Conservation (phyloP, 768 basidiomycete genomes). For the Cantharellus anzutake region DNA sequence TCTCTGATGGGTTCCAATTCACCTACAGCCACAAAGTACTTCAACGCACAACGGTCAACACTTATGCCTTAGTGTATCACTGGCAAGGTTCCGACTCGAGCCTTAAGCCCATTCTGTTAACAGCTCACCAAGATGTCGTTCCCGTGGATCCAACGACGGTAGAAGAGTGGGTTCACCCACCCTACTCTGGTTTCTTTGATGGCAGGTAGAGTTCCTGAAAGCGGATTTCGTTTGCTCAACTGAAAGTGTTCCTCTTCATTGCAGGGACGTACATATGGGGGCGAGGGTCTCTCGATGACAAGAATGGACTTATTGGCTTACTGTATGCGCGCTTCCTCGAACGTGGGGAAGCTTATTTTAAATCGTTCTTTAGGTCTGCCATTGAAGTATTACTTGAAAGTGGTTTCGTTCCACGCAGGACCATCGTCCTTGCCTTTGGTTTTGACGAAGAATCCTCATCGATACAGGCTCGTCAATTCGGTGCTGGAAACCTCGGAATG, state of each 20-base stretch:
- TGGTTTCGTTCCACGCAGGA: constrained; percentile 44
- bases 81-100: constrained; percentile 45
- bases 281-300: constrained; percentile 56
- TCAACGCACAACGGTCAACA: constrained; percentile 49
- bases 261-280: constrained; percentile 40
- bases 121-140: constrained; percentile 56
- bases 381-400: constrained; percentile 45
- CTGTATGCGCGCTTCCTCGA: constrained; percentile 12
- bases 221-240: not conserved
- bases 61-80: constrained; percentile 51
- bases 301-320: constrained; percentile 51
- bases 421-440: constrained; percentile 42
- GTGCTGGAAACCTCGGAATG: too few species aligned
- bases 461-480: constrained; percentile 20
- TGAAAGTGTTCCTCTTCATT: not conserved
- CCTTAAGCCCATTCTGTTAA: constrained; percentile 50
- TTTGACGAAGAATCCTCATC: constrained; percentile 58
- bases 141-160: constrained; percentile 40
- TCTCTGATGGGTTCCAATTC: not conserved
- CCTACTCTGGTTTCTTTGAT: constrained; percentile 35
- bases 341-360: too few species aligned
- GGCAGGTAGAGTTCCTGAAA: constrained; percentile 10
- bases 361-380: constrained; percentile 12
- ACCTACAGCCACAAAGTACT: constrained; percentile 35
- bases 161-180: constrained; percentile 39